These are phyloP conservation scores for Turnera subulata DNA, from an alignment of 345 rosid species.

Conservation along the genomic window DNA sequence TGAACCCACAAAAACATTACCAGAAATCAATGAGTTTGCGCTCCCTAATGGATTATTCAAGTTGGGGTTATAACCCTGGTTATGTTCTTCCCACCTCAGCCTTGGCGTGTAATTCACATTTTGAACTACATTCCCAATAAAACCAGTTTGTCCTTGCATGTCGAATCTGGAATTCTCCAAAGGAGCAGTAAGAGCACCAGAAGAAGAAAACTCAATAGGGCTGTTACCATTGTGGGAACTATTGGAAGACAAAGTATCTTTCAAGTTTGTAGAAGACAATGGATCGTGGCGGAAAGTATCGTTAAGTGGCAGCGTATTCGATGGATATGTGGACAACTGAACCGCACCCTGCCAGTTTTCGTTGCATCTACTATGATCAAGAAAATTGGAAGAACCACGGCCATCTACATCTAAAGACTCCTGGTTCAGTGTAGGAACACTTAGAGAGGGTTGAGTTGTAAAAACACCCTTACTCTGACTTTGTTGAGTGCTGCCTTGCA, in stretches of 20 bases:
- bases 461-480: no score
- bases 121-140: conserved; percentile 39
- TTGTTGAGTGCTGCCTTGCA: conserved; percentile 33
- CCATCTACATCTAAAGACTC: no score
- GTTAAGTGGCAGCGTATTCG: conserved; percentile 40
- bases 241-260: conserved; percentile 19
- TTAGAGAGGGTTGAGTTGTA: no score
- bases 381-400: conserved; percentile 33
- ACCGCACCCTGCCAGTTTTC: conserved; percentile 48
- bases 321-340: conserved; percentile 41
- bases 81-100: conserved; percentile 50
- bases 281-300: conserved; percentile 38
- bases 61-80: conserved; percentile 25
- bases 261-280: conserved; percentile 26
- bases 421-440: no score
- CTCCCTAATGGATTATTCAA: conserved; percentile 30
- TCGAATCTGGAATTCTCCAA: conserved; percentile 38
- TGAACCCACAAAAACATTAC: conserved; percentile 23
- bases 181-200: conserved; percentile 25
- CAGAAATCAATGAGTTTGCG: conserved; percentile 34
- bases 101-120: conserved; percentile 32
- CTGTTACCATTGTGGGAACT: conserved; percentile 33
- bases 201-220: conserved; percentile 39
- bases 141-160: conserved; percentile 43
- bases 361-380: conserved; percentile 40